Base-by-base conservation (phyloP, 208 protist species). In the Leishmania major region DNA sequence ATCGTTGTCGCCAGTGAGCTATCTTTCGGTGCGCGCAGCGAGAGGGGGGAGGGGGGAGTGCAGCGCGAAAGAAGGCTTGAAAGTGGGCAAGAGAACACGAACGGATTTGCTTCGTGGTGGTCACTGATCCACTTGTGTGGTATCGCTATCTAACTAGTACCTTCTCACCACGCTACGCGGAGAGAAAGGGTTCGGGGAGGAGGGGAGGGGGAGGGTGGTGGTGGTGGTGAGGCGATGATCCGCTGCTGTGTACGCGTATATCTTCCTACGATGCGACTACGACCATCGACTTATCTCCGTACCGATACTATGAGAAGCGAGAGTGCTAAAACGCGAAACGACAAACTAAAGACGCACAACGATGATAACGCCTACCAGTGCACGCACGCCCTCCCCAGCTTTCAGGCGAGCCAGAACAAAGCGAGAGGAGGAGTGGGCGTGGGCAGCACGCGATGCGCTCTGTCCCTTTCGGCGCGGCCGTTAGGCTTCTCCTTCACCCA, bases 1-100 rank as follows among this genome's bases (percentile, higher is more conserved):
- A 95, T 91, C 37, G 47, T 45, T 43, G 49, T 77, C 15, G 31
- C 75, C 15, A 77, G 31, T 40, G 51, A 6, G 47, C 31, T 62
- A 35, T 55, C 25, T 51, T 31, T 72, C 3, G 2, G 31, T 15
- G 1, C 8, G 19, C 22, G 35, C 40, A 15, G 6, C 17, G 17
- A 17, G 17, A 3, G 17, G 11, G 40, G n/a, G 4, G 22, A 4
- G 22, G 6, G 37, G 19, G 66, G 19, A 11, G 10, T 0, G n/a
- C 37, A 47, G 7, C n/a, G 3, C 64, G 17, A 70, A 25, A 19
- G 25, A 43, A 13, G 8, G 40, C 19, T 43, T 25, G 40, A 37
- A 45, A 72, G 40, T 22, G 6, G 19, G 77, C 35, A 43, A 55
- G 45, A n/a, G 78, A 72, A 35, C 55, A 43, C 28, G 6, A 83